These are phyloP conservation scores for Jamesozyma spencerorum DNA, from an alignment of 805 yeast genomes.

Conservation along the genomic window DNA sequence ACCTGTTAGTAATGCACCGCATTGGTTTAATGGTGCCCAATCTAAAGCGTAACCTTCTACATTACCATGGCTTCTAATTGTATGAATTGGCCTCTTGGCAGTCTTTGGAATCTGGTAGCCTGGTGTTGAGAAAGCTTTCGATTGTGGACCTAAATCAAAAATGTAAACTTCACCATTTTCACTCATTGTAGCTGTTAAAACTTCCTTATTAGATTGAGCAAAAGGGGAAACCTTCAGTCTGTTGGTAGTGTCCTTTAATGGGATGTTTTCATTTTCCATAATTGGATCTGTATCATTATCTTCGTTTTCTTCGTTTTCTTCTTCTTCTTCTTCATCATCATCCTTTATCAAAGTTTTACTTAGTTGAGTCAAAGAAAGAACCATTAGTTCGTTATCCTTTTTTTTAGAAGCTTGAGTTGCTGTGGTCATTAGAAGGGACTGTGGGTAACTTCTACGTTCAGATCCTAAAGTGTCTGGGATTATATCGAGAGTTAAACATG, in stretches of 20 bases:
- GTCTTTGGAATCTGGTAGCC: slow-evolving; percentile 74
- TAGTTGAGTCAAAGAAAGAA: slow-evolving; percentile 74
- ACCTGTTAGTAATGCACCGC: slow-evolving; percentile 81
- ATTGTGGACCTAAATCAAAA: slow-evolving; percentile 72
- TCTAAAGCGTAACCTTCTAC: slow-evolving; percentile 97
- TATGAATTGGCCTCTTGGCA: slow-evolving; percentile 71
- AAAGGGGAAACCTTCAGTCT: slow-evolving; percentile 79
- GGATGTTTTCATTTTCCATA: slow-evolving; percentile 73
- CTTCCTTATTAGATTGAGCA: slow-evolving; percentile 56
- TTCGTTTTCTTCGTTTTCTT: slow-evolving; percentile 66
- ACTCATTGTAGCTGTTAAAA: slow-evolving; percentile 76
- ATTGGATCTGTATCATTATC: slow-evolving; percentile 73
- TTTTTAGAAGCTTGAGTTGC: slow-evolving; percentile 88
- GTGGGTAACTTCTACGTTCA: slow-evolving; percentile 87
- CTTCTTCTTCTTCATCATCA: slow-evolving; percentile 67
- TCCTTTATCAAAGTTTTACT: slow-evolving; percentile 81
- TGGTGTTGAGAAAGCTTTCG: slow-evolving; percentile 78
- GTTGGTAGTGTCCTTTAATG: slow-evolving; percentile 77
- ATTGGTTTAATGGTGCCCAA: slow-evolving; percentile 81
- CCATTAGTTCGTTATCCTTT: slow-evolving; percentile 80
- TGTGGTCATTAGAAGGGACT: slow-evolving; percentile 72
- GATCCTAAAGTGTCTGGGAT: slow-evolving; percentile 79
- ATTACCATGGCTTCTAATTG: slow-evolving; percentile 75
- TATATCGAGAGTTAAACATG: slow-evolving; percentile 84
- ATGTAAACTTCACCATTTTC: slow-evolving; percentile 86